Conservation (phyloP, 164 flowering plant species). For the Protea cynaroides region DNA sequence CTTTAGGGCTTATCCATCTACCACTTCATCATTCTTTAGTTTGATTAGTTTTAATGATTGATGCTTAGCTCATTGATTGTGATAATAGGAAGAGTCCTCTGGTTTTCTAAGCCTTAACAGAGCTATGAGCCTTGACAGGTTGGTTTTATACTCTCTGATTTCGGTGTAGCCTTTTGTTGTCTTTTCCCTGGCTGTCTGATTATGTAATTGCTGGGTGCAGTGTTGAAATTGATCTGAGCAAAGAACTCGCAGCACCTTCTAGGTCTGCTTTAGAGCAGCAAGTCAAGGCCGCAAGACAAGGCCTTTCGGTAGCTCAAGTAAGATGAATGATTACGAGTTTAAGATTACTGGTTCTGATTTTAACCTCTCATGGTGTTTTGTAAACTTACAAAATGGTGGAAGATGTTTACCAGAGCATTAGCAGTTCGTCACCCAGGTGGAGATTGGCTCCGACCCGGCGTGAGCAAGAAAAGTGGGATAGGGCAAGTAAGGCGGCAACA, state of each 20-base stretch:
- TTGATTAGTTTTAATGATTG: not conserved
- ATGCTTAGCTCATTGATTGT: slow-evolving; percentile 1
- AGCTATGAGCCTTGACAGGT: slow-evolving; percentile 90
- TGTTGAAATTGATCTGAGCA: slow-evolving; percentile 83
- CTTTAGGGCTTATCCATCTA: not conserved
- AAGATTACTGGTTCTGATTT: not conserved
- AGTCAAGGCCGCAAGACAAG: slow-evolving; percentile 33
- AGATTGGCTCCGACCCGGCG: slow-evolving; percentile 77
- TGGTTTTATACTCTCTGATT: slow-evolving; percentile 7
- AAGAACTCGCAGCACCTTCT: slow-evolving; percentile 51
- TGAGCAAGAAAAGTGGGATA: slow-evolving; percentile 93
- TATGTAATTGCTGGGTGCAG: slow-evolving; percentile 27
- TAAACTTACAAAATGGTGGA: slow-evolving; percentile 1
- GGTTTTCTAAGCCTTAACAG: slow-evolving; percentile 85
- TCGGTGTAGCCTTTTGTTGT: not conserved
- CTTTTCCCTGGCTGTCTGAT: not conserved
- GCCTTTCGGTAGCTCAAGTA: slow-evolving; percentile 31
- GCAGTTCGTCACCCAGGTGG: slow-evolving; percentile 46
- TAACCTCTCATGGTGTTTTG: not conserved
- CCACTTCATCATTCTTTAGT: not conserved
- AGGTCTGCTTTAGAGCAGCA: slow-evolving; percentile 29
- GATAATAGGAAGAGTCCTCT: slow-evolving; percentile 58
- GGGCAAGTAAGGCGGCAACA: slow-evolving; percentile 80
- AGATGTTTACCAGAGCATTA: slow-evolving; percentile 33
- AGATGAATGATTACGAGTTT: slow-evolving; percentile 6